Conservation (phyloP, 805 yeast genomes). For the Candida silvicultrix region DNA sequence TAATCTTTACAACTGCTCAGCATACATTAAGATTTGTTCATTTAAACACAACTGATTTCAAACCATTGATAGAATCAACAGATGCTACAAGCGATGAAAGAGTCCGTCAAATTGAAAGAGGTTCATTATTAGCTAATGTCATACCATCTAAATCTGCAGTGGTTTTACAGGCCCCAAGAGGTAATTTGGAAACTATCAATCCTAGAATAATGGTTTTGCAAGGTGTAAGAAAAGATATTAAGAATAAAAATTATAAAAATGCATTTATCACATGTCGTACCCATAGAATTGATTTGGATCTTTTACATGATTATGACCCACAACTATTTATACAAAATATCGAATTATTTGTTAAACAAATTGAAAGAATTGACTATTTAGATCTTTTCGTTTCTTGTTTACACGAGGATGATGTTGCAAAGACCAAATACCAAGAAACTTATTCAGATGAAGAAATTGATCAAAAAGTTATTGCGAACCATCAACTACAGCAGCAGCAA, state of each 20-base stretch:
- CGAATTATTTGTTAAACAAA: conserved; percentile 61
- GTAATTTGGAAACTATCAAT: conserved; percentile 87
- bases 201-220: conserved; percentile 90
- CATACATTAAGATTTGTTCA: conserved; percentile 79
- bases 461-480: conserved; percentile 22
- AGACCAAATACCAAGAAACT: conserved; percentile 80
- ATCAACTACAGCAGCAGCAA: conserved; percentile 29
- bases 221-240: conserved; percentile 70
- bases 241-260: conserved; percentile 46
- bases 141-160: conserved; percentile 82
- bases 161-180: conserved; percentile 90
- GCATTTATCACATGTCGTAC: conserved; percentile 85
- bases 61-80: conserved; percentile 32
- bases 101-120: conserved; percentile 83
- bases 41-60: conserved; percentile 37
- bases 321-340: conserved; percentile 56
- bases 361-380: conserved; percentile 66
- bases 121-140: conserved; percentile 74
- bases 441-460: conserved; percentile 24
- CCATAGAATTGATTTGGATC: conserved; percentile 87
- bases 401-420: conserved; percentile 78
- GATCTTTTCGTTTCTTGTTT: conserved; percentile 85
- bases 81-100: conserved; percentile 62
- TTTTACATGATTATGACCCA: conserved; percentile 84
- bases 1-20: conserved; percentile 84